Evolutionary conservation across 371 early-diverging fungal genomes (phyloP), one percentile per base, ranked within the genome.

Genomic region (Catenaria anguillulae): DNA sequence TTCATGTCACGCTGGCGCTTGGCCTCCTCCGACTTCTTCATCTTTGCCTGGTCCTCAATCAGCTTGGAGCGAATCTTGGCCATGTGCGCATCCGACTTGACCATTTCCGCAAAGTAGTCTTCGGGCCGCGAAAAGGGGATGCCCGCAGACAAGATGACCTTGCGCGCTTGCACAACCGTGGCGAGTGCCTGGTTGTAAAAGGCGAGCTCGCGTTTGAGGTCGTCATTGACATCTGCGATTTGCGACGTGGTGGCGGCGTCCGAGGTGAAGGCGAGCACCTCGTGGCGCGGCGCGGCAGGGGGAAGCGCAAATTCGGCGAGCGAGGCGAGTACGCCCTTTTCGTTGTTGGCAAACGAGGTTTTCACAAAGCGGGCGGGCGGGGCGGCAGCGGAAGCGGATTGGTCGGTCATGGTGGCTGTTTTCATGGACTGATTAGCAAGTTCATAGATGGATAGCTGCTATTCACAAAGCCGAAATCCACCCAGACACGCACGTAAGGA

Each of bases 91-190:
- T 96, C 97, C 2, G 88, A 78, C 76, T 96, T 93, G 66, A 92
- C 77, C 97, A 96, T 96, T 31, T 92, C 95, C 34, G 96, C 94
- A 73, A 87, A 92, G 68, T 88, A 91, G 67, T 95, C 93, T 43
- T 81, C 84, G 4, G 95, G 94, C 55, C 93, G 76, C 42, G 77
- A 66, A 61, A 93, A 89, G 17, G 87, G 85, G 6, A 84, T 78
- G n/a, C 82, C 81, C 12, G 79, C 76, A 60, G 77, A 77, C 29
- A 70, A 66, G 29, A 87, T 67, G 62, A 73, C 66, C 26, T 81
- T 72, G 60, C 81, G 78, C 42, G 79, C 95, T 31, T 68, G 64
- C 6, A 76, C 67, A 13, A 83, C 90, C 2, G 90, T 85, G 65
- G 83, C 81, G 19, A 92, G 77, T 4, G 90, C 95, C 74, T 95